phyloP scores from a whole-genome alignment of 148 eudicot genomes.

The Rhododendron kiyosumense region DNA sequence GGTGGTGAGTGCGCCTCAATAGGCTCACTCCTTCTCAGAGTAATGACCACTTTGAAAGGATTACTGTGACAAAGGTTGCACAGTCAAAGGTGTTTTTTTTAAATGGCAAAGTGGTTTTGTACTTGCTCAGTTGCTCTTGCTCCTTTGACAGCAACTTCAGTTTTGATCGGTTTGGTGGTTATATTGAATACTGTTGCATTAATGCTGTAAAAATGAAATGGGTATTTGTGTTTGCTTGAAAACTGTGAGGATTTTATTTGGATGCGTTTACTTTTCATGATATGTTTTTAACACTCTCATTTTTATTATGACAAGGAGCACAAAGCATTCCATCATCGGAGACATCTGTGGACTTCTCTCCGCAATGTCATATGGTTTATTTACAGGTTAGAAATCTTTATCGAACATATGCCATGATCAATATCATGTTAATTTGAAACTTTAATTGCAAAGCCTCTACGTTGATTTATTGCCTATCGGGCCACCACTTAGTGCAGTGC shows the following conservation, averaged over 20 bases:
- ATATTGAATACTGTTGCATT: not conserved
- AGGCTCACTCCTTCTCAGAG: not conserved
- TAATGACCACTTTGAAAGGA: not conserved
- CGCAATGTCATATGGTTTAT: slow-evolving; percentile 33
- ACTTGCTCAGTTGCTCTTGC: too few relatives aligned
- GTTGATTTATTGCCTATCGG: not conserved
- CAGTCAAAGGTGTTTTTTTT: not conserved
- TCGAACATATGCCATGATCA: not conserved
- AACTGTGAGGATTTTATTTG: not conserved
- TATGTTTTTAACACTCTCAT: not conserved
- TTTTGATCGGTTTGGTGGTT: not conserved
- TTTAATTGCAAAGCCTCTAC: not conserved
- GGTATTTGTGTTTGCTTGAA: not conserved
- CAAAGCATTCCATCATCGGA: slow-evolving; percentile 32
- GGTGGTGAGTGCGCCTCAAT: not conserved
- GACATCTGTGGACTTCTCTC: slow-evolving; percentile 36
- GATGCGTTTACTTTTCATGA: not conserved
- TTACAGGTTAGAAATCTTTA: slow-evolving; percentile 22
- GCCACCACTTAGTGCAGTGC: slow-evolving; percentile 24
- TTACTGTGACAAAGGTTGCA: not conserved
- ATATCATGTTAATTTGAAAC: not conserved
- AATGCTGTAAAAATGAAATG: not conserved
- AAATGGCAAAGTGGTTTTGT: not conserved
- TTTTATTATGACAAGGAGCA: slow-evolving; percentile 13
- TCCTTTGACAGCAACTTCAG: not conserved